phyloP scores from a whole-genome alignment of 1,284 basidiomycete species.

The Cerioporus squamosus region DNA sequence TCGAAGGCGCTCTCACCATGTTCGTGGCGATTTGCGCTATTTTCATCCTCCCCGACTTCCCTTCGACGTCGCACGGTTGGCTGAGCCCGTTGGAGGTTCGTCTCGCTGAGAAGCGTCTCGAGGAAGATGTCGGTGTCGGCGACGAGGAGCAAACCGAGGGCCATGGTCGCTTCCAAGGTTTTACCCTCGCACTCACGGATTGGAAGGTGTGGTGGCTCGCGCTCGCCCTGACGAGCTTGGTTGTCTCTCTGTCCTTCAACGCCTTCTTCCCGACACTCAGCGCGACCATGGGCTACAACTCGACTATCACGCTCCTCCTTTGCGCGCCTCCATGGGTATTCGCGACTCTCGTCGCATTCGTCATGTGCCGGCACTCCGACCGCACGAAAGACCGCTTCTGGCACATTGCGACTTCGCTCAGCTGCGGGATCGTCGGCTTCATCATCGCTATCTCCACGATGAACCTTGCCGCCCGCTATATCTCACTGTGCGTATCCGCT shows the following conservation, averaged over 20 bases:
- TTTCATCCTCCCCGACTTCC: constrained; percentile 82
- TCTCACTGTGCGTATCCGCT: constrained; percentile 59
- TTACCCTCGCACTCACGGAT: constrained; percentile 65
- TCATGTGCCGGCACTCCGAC: constrained; percentile 71
- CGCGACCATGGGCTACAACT: constrained; percentile 69
- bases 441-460: constrained; percentile 73
- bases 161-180: constrained; percentile 46
- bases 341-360: constrained; percentile 58
- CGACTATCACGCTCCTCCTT: constrained; percentile 69
- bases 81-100: constrained; percentile 64
- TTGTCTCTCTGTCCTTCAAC: constrained; percentile 74
- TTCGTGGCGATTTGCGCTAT: constrained; percentile 62
- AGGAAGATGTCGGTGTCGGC: constrained; percentile 66
- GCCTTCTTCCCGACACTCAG: constrained; percentile 74
- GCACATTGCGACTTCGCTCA: constrained; percentile 60
- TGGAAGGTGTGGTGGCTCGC: constrained; percentile 78
- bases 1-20: constrained; percentile 73
- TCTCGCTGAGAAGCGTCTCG: constrained; percentile 73
- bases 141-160: constrained; percentile 44
- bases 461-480: constrained; percentile 69
- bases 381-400: constrained; percentile 57
- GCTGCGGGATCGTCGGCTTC: constrained; percentile 73
- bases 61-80: constrained; percentile 57
- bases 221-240: constrained; percentile 56
- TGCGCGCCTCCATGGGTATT: constrained; percentile 82